Evolutionary conservation across 192 early-diverging fungal genomes (phyloP).

Genomic region (Entomortierella chlamydospora): DNA sequence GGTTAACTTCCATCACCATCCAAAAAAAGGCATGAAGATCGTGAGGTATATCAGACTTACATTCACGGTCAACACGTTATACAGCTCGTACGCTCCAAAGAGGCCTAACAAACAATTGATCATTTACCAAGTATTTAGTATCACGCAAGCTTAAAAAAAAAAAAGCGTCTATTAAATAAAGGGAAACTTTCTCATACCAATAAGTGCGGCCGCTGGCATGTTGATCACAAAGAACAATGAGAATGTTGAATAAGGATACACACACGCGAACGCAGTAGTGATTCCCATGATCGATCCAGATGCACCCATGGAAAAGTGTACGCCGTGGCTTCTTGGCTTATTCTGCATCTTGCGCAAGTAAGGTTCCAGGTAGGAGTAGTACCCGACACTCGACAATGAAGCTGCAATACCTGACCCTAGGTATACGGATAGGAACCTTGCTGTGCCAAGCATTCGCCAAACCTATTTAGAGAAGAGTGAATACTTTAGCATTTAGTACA

Average conservation of each 20-base stretch:
- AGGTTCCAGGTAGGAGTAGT: conserved; percentile 55
- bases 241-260: conserved; percentile 56
- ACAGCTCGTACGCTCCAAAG: conserved; percentile 63
- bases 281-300: conserved; percentile 63
- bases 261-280: conserved; percentile 60
- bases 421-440: conserved; percentile 58
- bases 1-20: no score
- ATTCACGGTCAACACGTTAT: conserved; percentile 44
- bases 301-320: conserved; percentile 59
- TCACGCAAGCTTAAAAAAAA: neutral
- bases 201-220: conserved; percentile 61
- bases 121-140: neutral
- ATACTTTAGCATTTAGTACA: no score
- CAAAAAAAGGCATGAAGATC: neutral
- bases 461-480: conserved; percentile 12
- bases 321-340: conserved; percentile 6
- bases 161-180: neutral
- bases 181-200: no score
- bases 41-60: conserved; percentile 5
- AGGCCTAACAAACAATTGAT: conserved; percentile 37
- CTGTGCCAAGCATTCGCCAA: conserved; percentile 49
- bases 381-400: conserved; percentile 49
- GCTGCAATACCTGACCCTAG: conserved; percentile 53
- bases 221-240: conserved; percentile 63
- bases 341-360: conserved; percentile 35